A percentile compares a stretch with the other conserved stretches of the same genome.
Evolutionary conservation across 768 basidiomycete genomes (phyloP).

Genomic region (Rhizopogon salebrosus): DNA sequence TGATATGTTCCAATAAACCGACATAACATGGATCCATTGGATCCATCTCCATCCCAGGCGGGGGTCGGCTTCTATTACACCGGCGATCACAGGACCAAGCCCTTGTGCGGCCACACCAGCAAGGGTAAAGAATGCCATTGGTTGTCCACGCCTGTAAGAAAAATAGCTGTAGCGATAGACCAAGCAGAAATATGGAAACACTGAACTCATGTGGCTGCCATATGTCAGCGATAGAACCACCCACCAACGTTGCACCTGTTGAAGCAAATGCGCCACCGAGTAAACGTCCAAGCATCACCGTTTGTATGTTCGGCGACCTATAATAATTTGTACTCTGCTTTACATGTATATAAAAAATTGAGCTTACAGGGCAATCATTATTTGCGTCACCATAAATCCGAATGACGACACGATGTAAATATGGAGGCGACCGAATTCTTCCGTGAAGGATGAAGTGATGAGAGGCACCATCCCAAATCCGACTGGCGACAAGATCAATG

Average conservation of each 20-base stretch:
- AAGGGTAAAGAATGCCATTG: conserved; percentile 66
- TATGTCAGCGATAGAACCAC: conserved; percentile 64
- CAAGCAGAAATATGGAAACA: background rate
- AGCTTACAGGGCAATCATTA: conserved; percentile 24
- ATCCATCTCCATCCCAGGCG: conserved; percentile 72
- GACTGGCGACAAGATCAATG: conserved; percentile 43
- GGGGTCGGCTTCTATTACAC: conserved; percentile 56
- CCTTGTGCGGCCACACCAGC: conserved; percentile 54
- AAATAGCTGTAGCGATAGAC: background rate
- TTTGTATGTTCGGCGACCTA: conserved; percentile 39
- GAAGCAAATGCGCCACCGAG: conserved; percentile 57
- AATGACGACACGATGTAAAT: conserved; percentile 45
- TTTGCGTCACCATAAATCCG: conserved; percentile 45
- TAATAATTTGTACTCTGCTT: background rate
- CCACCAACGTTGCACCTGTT: conserved; percentile 62
- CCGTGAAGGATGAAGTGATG: conserved; percentile 57
- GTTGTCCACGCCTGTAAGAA: conserved; percentile 56
- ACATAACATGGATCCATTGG: conserved; percentile 71
- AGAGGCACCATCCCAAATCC: conserved; percentile 58
- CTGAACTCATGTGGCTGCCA: conserved; percentile 52
- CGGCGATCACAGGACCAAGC: conserved; percentile 53
- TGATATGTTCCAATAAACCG: background rate
- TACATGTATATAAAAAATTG: background rate
- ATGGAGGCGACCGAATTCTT: conserved; percentile 59
- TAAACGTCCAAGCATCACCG: conserved; percentile 52